Percentiles rank a stretch among this genome's conserved stretches.
Evolutionary conservation across 73 alveolate species (phyloP).

Genomic region (Halteria grandinella): DNA sequence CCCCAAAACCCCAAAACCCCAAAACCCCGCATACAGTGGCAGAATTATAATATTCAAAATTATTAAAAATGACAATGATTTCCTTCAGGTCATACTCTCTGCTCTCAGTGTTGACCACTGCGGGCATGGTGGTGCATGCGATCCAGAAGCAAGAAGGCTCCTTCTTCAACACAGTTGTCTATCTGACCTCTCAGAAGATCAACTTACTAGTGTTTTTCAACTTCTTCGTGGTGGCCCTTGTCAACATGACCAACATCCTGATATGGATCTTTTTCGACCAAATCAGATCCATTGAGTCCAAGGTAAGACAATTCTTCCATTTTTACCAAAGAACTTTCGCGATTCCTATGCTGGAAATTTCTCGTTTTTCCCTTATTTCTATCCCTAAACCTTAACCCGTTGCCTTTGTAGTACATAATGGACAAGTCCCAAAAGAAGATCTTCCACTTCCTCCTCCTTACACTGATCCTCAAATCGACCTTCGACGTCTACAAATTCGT

Average conservation of each 20-base stretch:
- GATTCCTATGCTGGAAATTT: too few relatives aligned
- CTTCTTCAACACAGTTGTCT: slow-evolving; percentile 20
- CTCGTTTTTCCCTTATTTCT: too few relatives aligned
- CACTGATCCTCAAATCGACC: slow-evolving; percentile 19
- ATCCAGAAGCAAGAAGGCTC: slow-evolving; percentile 11
- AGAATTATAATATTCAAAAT: too few relatives aligned
- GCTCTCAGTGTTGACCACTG: not conserved
- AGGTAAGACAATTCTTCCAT: too few relatives aligned
- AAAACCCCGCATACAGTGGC: too few relatives aligned
- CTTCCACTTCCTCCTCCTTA: slow-evolving; percentile 30
- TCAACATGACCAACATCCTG: slow-evolving; percentile 2
- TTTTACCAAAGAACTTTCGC: too few relatives aligned
- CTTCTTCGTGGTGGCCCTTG: slow-evolving; percentile 23
- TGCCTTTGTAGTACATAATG: slow-evolving; percentile 8
- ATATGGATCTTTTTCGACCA: slow-evolving; percentile 34
- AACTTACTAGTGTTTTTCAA: slow-evolving; percentile 38
- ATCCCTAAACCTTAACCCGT: not conserved
- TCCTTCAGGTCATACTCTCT: slow-evolving; percentile 13
- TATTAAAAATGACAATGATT: not conserved
- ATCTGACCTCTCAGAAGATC: slow-evolving; percentile 6
- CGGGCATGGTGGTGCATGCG: slow-evolving; percentile 5
- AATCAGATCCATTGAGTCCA: slow-evolving; percentile 28
- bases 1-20: too few relatives aligned
- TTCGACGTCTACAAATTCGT: slow-evolving; percentile 38
- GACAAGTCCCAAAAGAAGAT: slow-evolving; percentile 44